Evolutionary conservation across 2,329 filamentous ascomycete species (phyloP).

Genomic region (Penicillium sp.): DNA sequence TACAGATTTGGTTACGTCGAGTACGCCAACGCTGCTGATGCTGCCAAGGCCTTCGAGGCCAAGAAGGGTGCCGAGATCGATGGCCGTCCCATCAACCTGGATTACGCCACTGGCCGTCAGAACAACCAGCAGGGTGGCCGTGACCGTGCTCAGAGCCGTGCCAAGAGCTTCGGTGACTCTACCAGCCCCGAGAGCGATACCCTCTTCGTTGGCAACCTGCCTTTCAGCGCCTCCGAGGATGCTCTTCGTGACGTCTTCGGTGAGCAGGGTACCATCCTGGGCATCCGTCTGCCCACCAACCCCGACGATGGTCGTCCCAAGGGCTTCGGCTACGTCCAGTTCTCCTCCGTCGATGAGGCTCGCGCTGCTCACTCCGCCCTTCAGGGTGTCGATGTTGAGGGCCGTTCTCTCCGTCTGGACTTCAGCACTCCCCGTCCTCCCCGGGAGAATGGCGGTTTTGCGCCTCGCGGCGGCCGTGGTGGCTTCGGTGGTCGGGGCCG

Average conservation of each 20-base stretch:
- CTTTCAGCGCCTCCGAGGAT: constrained; percentile 81
- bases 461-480: constrained; percentile 41
- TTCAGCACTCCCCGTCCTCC: constrained; percentile 70
- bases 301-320: constrained; percentile 81
- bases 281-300: constrained; percentile 86
- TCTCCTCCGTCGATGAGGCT: constrained; percentile 79
- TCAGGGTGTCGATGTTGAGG: constrained; percentile 71
- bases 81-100: constrained; percentile 74
- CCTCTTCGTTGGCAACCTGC: constrained; percentile 88
- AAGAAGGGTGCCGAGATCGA: constrained; percentile 77
- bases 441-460: constrained; percentile 53
- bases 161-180: constrained; percentile 70
- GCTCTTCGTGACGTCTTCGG: constrained; percentile 73
- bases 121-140: constrained; percentile 54
- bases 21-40: constrained; percentile 70
- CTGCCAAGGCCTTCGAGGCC: constrained; percentile 71
- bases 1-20: constrained; percentile 84
- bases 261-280: constrained; percentile 70
- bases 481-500: constrained; percentile 54
- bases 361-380: constrained; percentile 71
- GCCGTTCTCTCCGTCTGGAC: constrained; percentile 80
- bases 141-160: constrained; percentile 61
- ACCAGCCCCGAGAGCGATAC: constrained; percentile 81
- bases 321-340: constrained; percentile 91
- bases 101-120: constrained; percentile 72